Percentiles rank a stretch among this genome's conserved stretches.
Evolutionary conservation across 768 basidiomycete genomes (phyloP).

Genomic region (Epithele typhae): DNA sequence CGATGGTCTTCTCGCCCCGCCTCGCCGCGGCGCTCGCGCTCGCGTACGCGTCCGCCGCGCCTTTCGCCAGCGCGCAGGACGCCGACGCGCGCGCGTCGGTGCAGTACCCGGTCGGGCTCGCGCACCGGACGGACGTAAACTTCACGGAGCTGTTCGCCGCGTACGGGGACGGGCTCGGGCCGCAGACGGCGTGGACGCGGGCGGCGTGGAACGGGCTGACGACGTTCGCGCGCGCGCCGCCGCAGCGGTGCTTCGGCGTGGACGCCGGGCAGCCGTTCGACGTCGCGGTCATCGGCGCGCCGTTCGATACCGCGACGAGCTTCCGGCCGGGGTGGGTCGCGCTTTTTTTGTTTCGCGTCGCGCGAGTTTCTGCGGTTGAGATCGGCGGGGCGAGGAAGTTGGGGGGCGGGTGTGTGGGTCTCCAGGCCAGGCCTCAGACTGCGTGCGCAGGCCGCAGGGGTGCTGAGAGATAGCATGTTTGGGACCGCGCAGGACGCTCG

Average conservation of each 20-base stretch:
- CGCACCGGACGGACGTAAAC: slow-evolving; percentile 3
- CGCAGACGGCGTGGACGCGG: slow-evolving; percentile 13
- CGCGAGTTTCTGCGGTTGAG: background rate
- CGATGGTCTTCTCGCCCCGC: slow-evolving; percentile 9
- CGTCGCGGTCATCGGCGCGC: slow-evolving; percentile 27
- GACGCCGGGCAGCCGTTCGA: slow-evolving; percentile 23
- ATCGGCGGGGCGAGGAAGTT: background rate
- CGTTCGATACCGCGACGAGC: slow-evolving; percentile 30
- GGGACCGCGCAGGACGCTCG: too few relatives aligned
- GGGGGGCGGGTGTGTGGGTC: too few relatives aligned
- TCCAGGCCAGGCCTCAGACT: too few relatives aligned
- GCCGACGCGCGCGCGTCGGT: slow-evolving; percentile 1
- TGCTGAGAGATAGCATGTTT: too few relatives aligned
- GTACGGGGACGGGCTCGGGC: slow-evolving; percentile 5
- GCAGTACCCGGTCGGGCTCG: slow-evolving; percentile 12
- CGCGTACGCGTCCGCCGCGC: background rate
- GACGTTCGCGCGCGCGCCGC: slow-evolving; percentile 22
- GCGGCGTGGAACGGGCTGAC: slow-evolving; percentile 26
- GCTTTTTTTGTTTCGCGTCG: background rate
- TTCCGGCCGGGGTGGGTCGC: slow-evolving; percentile 27
- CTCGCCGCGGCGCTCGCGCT: background rate
- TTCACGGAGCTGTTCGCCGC: slow-evolving; percentile 12
- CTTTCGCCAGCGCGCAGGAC: slow-evolving; percentile 4
- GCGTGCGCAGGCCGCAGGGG: too few relatives aligned
- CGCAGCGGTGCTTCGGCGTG: slow-evolving; percentile 25